Conservation (phyloP, 768 basidiomycete species). For the Imleria badia region DNA sequence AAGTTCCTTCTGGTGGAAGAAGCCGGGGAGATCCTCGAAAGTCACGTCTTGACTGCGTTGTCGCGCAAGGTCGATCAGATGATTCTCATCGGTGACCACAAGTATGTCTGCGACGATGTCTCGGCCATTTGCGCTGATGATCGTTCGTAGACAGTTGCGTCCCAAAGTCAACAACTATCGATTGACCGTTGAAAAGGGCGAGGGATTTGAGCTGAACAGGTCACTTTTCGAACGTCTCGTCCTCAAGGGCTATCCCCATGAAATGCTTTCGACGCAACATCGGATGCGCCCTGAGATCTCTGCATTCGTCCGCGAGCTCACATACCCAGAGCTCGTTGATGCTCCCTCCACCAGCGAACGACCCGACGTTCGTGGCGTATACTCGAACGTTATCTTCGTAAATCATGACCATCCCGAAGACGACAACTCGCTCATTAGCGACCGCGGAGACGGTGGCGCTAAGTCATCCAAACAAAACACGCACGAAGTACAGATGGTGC, state of each 20-base stretch:
- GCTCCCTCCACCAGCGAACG: slow-evolving; percentile 48
- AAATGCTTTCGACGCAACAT: slow-evolving; percentile 56
- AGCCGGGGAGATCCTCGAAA: slow-evolving; percentile 70
- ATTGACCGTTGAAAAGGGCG: slow-evolving; percentile 66
- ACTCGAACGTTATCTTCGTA: slow-evolving; percentile 62
- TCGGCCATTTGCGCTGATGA: not conserved
- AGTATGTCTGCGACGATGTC: slow-evolving; percentile 38
- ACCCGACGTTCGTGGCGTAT: slow-evolving; percentile 51
- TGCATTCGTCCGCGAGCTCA: slow-evolving; percentile 56
- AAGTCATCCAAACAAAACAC: slow-evolving; percentile 60
- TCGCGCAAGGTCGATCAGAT: slow-evolving; percentile 46
- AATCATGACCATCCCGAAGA: slow-evolving; percentile 61
- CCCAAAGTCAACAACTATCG: slow-evolving; percentile 68
- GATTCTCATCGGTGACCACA: slow-evolving; percentile 70
- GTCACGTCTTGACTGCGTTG: slow-evolving; percentile 61
- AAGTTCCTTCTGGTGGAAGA: slow-evolving; percentile 65
- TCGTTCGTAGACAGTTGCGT: slow-evolving; percentile 54
- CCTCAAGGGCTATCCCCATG: slow-evolving; percentile 58
- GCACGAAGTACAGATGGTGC: slow-evolving; percentile 59
- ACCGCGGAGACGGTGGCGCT: slow-evolving; percentile 43
- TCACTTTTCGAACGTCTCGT: slow-evolving; percentile 71
- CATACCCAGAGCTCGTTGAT: slow-evolving; percentile 64
- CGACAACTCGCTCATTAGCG: slow-evolving; percentile 37
- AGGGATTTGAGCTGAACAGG: slow-evolving; percentile 64
- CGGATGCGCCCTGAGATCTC: slow-evolving; percentile 78